Conservation (phyloP, 495 filamentous ascomycete genomes). For the Neohortaea acidophila region DNA sequence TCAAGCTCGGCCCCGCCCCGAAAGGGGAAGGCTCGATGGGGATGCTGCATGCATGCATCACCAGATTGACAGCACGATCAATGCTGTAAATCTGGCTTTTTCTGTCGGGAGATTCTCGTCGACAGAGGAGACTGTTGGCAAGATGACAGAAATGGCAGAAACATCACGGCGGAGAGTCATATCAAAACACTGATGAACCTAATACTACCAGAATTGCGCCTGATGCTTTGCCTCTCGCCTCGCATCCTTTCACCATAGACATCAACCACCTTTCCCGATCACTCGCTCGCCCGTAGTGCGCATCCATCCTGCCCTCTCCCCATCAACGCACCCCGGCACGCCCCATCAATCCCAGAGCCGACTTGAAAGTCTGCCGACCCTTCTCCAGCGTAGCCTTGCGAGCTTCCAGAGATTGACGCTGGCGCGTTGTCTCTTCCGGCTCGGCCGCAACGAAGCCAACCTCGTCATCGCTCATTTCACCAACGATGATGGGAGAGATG, state of each 20-base stretch:
- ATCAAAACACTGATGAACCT: too few relatives aligned
- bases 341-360: constrained; percentile 1
- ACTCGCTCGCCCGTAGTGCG: not conserved
- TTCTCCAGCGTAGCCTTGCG: constrained; percentile 17
- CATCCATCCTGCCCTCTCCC: not conserved
- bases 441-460: constrained; percentile 20
- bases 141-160: too few relatives aligned
- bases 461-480: constrained; percentile 19
- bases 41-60: not conserved
- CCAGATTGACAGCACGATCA: too few relatives aligned
- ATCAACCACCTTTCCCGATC: not conserved
- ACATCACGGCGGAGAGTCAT: too few relatives aligned
- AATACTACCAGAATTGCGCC: too few relatives aligned
- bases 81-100: too few relatives aligned
- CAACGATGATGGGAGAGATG: constrained; percentile 18
- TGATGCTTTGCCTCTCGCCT: too few relatives aligned
- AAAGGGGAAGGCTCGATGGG: not conserved
- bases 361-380: constrained; percentile 20
- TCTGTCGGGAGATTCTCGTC: too few relatives aligned
- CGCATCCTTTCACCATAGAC: not conserved
- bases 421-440: constrained; percentile 11
- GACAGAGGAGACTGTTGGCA: too few relatives aligned
- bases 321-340: not conserved
- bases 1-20: too few relatives aligned
- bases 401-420: constrained; percentile 15